Evolutionary conservation across 768 basidiomycete species (phyloP), one percentile per base, ranked within the genome.

Genomic region (Clavulina sp.): DNA sequence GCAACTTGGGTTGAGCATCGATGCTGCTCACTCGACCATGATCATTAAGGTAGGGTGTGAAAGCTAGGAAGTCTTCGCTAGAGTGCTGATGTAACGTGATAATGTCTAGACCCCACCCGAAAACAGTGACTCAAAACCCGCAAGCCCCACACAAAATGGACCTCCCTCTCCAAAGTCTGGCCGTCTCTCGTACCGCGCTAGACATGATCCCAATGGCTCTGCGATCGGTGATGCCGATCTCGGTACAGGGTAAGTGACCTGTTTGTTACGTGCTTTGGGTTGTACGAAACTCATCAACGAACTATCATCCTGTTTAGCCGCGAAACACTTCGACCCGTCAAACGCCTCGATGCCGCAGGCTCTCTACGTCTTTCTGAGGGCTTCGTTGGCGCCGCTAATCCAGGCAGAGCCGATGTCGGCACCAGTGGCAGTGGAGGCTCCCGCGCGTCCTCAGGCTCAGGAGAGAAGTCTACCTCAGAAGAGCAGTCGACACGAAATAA

Each of bases 281-380:
- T 32, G 34, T 2, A 33, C 26, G 40, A 7, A 23, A 36, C 24
- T 44, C 34, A 13, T 40, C 32, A 23, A 16, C 13, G 9, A 5
- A 33, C 32, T 31, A 28, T 28, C 9, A 54, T 24, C n/a, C 28
- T 21, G 18, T 41, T 9, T 47, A 65, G 63, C 4, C 71, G 84
- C 41, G 86, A 85, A 59, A 97, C 92, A 1, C 87, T 97, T 59
- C 75, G 89, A 49, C 91, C 92, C 0, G 79, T 93, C 55, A 93
- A 92, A 73, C 87, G 85, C 60, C 80, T 93, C 29, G 89, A 95
- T 62, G 73, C 81, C 3, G 70, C 73, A 7, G 78, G 81, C 3
- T 89, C 87, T 3, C 66, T 88, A 13, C 70, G 80, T 55, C 63
- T 84, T 19, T 88, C 87, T 0, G 73, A 77, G 6, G 89, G 86